Evolutionary conservation across 2,329 filamentous ascomycete genomes (phyloP).

Genomic region (Pseudogymnoascus sp.): DNA sequence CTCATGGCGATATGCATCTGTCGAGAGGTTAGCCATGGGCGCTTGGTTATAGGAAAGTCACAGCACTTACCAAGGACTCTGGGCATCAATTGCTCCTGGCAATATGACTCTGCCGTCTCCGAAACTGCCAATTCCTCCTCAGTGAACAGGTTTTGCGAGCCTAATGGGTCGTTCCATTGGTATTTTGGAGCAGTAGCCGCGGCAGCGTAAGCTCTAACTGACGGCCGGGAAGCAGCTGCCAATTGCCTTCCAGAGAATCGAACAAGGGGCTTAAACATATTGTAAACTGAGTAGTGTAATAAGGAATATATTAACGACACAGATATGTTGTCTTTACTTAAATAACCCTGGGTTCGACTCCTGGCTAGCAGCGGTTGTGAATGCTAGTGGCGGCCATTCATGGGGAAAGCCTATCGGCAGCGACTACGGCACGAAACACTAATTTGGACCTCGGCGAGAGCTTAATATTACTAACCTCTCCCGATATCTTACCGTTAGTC

Average conservation of each 20-base stretch:
- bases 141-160: conserved; percentile 65
- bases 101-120: conserved; percentile 88
- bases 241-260: conserved; percentile 20
- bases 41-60: conserved; percentile 11
- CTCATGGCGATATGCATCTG: conserved; percentile 81
- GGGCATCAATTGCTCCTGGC: conserved; percentile 79
- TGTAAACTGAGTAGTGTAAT: conserved; percentile 7
- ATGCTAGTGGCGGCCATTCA: not conserved
- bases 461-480: not conserved
- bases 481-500: too few species aligned
- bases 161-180: conserved; percentile 87
- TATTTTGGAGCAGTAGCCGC: conserved; percentile 41
- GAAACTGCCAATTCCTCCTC: conserved; percentile 86
- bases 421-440: not conserved
- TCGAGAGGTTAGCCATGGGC: conserved; percentile 9
- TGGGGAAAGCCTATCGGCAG: not conserved
- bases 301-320: not conserved
- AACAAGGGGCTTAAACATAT: conserved; percentile 25
- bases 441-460: not conserved
- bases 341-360: not conserved
- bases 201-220: conserved; percentile 19
- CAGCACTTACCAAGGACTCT: conserved; percentile 66
- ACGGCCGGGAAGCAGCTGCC: conserved; percentile 16
- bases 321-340: not conserved
- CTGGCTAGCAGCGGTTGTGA: conserved; percentile 2